These are phyloP conservation scores for Erythrobasidium hasegawianum DNA, from an alignment of 1,284 basidiomycete genomes.

Conservation along the genomic window DNA sequence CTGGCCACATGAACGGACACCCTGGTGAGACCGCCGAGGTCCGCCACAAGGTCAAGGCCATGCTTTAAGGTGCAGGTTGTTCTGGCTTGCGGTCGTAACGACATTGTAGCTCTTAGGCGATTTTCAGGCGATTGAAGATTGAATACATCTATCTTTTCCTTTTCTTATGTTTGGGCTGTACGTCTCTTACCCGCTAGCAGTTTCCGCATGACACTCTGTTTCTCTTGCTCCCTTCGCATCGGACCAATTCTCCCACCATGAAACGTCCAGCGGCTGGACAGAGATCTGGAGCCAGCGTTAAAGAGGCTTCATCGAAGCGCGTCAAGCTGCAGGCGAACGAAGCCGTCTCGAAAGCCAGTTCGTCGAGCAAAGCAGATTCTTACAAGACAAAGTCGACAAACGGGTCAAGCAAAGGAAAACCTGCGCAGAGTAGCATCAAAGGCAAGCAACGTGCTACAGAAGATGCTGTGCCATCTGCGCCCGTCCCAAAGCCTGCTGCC, in stretches of 20 bases:
- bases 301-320: not conserved
- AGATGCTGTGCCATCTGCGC: not conserved
- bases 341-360: too few species aligned
- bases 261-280: too few species aligned
- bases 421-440: not conserved
- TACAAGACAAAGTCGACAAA: not conserved
- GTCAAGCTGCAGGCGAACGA: not conserved
- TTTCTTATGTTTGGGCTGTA: too few species aligned
- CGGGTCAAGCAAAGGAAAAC: not conserved
- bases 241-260: too few species aligned
- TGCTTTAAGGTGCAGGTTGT: too few species aligned
- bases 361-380: not conserved
- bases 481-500: conserved; percentile 17
- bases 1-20: conserved; percentile 32
- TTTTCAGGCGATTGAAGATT: too few species aligned
- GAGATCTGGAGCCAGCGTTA: too few species aligned
- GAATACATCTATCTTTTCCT: too few species aligned
- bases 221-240: too few species aligned
- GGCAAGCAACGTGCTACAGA: conserved; percentile 21
- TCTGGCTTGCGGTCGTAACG: not conserved
- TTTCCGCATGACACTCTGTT: too few species aligned
- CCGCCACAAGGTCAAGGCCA: not conserved
- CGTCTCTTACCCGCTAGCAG: too few species aligned
- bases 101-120: too few species aligned
- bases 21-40: conserved; percentile 13